phyloP scores from a whole-genome alignment of 768 basidiomycete genomes.

The Tylopilus balloui region DNA sequence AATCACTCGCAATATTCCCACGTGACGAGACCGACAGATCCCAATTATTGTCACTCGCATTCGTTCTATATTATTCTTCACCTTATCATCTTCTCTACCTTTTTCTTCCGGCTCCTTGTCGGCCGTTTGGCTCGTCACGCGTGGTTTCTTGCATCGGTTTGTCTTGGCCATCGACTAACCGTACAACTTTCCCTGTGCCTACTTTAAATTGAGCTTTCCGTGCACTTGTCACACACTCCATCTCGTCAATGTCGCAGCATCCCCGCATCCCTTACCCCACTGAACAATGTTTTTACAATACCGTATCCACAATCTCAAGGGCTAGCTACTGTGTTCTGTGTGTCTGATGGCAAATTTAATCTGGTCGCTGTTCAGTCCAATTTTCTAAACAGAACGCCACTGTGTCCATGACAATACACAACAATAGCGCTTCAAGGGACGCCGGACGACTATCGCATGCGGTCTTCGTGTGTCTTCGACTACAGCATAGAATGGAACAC shows the following conservation, averaged over 20 bases:
- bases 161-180: slow-evolving; percentile 23
- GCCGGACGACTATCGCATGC: not conserved
- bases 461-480: not conserved
- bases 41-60: slow-evolving; percentile 44
- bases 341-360: slow-evolving; percentile 7
- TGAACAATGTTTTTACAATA: slow-evolving; percentile 39
- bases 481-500: not conserved
- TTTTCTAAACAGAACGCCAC: slow-evolving; percentile 11
- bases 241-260: slow-evolving; percentile 46
- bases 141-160: slow-evolving; percentile 32
- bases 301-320: slow-evolving; percentile 30
- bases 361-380: slow-evolving; percentile 4
- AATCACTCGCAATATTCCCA: slow-evolving; percentile 43
- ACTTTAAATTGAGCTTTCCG: slow-evolving; percentile 29
- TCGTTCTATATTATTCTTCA: slow-evolving; percentile 81
- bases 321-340: slow-evolving; percentile 27
- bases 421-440: slow-evolving; percentile 4
- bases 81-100: slow-evolving; percentile 55
- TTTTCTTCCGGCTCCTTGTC: slow-evolving; percentile 31
- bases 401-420: slow-evolving; percentile 17
- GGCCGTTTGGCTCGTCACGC: slow-evolving; percentile 34
- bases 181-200: slow-evolving; percentile 30
- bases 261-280: slow-evolving; percentile 36
- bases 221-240: slow-evolving; percentile 29
- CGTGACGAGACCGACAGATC: slow-evolving; percentile 53